Evolutionary conservation across 148 eudicot genomes (phyloP).

Genomic region (Amaranthus cruentus): DNA sequence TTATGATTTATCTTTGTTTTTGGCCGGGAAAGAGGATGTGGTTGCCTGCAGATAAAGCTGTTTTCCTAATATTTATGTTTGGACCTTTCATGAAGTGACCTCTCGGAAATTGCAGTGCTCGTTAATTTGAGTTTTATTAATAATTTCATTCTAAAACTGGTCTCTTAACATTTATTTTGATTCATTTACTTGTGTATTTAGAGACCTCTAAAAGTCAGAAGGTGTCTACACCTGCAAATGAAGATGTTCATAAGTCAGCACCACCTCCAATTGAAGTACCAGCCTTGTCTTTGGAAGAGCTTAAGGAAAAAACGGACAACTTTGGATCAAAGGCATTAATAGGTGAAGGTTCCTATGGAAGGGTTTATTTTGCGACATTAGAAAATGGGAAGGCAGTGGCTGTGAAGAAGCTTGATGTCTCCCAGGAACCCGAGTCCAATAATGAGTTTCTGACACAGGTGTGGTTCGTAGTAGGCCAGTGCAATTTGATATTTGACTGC

Average conservation of each 20-base stretch:
- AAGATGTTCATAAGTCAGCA: conserved; percentile 43
- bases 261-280: conserved; percentile 52
- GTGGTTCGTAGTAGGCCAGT: conserved; percentile 7
- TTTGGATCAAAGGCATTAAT: conserved; percentile 64
- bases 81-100: too few relatives aligned
- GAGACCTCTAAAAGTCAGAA: conserved; percentile 40
- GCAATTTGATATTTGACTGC: neutral
- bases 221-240: conserved; percentile 34
- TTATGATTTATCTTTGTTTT: too few relatives aligned
- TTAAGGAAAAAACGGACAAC: conserved; percentile 58
- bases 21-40: too few relatives aligned
- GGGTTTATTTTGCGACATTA: conserved; percentile 58
- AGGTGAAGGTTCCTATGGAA: conserved; percentile 72
- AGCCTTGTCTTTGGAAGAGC: conserved; percentile 49
- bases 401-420: conserved; percentile 64
- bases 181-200: conserved; percentile 12
- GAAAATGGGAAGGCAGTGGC: conserved; percentile 52
- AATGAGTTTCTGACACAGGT: conserved; percentile 63
- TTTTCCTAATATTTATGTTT: neutral
- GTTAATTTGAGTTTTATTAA: neutral
- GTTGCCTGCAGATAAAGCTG: neutral
- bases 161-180: neutral
- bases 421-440: conserved; percentile 54
- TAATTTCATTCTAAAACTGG: neutral
- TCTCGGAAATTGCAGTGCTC: neutral